Percentiles rank a stretch among this genome's conserved stretches.
These are phyloP conservation scores for Calonectria henricotiae DNA, from an alignment of 2,329 filamentous ascomycete species.

Conservation along the genomic window DNA sequence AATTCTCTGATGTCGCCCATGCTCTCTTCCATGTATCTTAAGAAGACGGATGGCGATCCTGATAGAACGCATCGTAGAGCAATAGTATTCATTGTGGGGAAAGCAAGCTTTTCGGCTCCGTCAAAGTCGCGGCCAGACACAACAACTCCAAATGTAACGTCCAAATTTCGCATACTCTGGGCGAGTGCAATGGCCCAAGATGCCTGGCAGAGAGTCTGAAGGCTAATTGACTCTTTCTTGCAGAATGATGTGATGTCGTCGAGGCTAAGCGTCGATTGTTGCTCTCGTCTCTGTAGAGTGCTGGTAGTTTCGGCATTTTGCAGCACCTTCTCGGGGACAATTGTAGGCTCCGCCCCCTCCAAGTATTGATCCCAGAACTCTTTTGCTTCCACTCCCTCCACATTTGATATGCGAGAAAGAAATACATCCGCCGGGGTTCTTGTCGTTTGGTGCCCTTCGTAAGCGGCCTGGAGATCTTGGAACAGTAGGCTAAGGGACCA, in stretches of 20 bases:
- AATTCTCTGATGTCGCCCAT: conserved; percentile 78
- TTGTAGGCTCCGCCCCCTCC: conserved; percentile 63
- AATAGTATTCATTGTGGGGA: conserved; percentile 95
- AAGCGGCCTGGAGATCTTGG: conserved; percentile 78
- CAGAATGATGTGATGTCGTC: conserved; percentile 70
- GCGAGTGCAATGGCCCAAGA: conserved; percentile 84
- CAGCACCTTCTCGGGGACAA: conserved; percentile 47
- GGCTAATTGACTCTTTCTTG: conserved; percentile 76
- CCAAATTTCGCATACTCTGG: conserved; percentile 74
- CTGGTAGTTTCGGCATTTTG: background rate
- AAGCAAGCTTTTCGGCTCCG: conserved; percentile 78
- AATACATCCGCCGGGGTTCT: conserved; percentile 69
- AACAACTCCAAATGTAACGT: conserved; percentile 87
- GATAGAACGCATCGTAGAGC: conserved; percentile 82
- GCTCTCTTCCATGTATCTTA: conserved; percentile 82
- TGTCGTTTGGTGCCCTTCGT: conserved; percentile 62
- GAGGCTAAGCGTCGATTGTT: conserved; percentile 19
- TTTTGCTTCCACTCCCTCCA: conserved; percentile 44
- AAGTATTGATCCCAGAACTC: conserved; percentile 83
- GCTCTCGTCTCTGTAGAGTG: conserved; percentile 42
- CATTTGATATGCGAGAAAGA: conserved; percentile 58
- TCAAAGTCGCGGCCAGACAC: conserved; percentile 88
- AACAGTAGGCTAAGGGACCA: conserved; percentile 86
- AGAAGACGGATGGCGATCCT: conserved; percentile 75
- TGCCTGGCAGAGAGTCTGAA: conserved; percentile 83